These are phyloP conservation scores for Pascua guehoae DNA, from an alignment of 1,284 basidiomycete genomes.

Conservation along the genomic window DNA sequence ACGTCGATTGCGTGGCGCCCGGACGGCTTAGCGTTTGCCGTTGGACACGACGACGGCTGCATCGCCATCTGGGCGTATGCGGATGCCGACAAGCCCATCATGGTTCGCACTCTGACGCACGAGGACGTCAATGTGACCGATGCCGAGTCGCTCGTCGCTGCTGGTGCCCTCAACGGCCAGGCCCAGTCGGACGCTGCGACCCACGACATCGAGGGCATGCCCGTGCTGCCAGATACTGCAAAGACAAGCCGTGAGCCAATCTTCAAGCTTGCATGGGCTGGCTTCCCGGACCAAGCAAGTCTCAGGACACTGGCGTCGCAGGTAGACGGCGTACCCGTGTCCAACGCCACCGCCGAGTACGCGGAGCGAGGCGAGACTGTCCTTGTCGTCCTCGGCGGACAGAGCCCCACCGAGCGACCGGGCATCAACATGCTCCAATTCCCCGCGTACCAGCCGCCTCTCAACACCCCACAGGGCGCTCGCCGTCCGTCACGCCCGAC, in stretches of 20 bases:
- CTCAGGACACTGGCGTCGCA: conserved; percentile 36
- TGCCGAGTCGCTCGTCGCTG: conserved; percentile 47
- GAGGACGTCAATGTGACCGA: conserved; percentile 53
- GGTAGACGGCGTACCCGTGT: conserved; percentile 30
- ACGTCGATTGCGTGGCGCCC: conserved; percentile 68
- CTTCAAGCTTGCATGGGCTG: conserved; percentile 82
- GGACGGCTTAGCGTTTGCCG: conserved; percentile 54
- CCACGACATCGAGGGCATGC: conserved; percentile 25
- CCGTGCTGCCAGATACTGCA: conserved; percentile 16
- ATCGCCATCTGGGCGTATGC: conserved; percentile 82
- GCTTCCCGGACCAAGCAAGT: conserved; percentile 57
- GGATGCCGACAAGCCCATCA: conserved; percentile 73
- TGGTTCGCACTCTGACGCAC: conserved; percentile 65
- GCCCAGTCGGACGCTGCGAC: conserved; percentile 16
- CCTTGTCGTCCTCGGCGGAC: conserved; percentile 74
- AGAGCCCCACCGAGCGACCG: conserved; percentile 56
- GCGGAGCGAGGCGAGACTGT: conserved; percentile 61
- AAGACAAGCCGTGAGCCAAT: conserved; percentile 65
- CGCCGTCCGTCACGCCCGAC: conserved; percentile 11
- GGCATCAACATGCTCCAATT: conserved; percentile 70
- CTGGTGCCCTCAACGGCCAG: conserved; percentile 48
- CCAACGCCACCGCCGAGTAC: conserved; percentile 44
- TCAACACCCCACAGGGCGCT: not conserved
- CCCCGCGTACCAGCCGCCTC: conserved; percentile 57
- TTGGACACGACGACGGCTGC: conserved; percentile 72